phyloP scores from a whole-genome alignment of 495 filamentous ascomycete species.

The Jackrogersella multiformis region DNA sequence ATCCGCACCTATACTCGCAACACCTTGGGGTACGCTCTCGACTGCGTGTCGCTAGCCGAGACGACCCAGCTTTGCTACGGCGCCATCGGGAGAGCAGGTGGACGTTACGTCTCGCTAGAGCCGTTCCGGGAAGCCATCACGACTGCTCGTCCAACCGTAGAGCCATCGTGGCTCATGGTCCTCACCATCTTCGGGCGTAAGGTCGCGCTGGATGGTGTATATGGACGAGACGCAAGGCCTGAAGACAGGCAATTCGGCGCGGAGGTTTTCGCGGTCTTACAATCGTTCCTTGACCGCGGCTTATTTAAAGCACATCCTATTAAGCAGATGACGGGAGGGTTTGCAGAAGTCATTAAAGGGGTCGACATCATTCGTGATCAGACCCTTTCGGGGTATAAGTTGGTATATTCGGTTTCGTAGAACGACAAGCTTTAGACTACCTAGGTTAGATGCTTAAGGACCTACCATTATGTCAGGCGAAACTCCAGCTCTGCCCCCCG shows the following conservation, averaged over 20 bases:
- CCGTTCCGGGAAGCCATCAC: conserved; percentile 46
- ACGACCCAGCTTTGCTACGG: conserved; percentile 53
- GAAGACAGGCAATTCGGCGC: background rate
- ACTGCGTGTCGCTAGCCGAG: conserved; percentile 46
- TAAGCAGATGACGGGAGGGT: no score
- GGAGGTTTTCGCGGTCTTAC: background rate
- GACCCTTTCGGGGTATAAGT: no score
- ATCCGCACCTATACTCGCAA: conserved; percentile 49
- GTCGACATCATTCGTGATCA: no score
- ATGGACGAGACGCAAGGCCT: conserved; percentile 36
- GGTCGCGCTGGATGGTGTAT: conserved; percentile 39
- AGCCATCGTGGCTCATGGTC: conserved; percentile 46
- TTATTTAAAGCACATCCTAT: no score
- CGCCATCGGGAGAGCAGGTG: conserved; percentile 54
- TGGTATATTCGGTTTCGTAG: no score
- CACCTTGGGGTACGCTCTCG: conserved; percentile 44
- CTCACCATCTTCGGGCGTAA: conserved; percentile 43
- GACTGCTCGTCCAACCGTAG: conserved; percentile 29
- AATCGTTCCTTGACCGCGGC: no score
- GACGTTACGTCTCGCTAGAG: conserved; percentile 53
- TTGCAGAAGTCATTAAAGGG: no score
- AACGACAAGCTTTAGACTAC: no score
- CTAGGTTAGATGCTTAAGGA: no score
- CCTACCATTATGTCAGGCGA: no score
- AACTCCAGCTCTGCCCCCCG: no score